Percentiles rank a stretch among this genome's conserved stretches.
These are phyloP conservation scores for Blastobotrys capitulatus DNA, from an alignment of 1,139 yeast species.

Conservation along the genomic window DNA sequence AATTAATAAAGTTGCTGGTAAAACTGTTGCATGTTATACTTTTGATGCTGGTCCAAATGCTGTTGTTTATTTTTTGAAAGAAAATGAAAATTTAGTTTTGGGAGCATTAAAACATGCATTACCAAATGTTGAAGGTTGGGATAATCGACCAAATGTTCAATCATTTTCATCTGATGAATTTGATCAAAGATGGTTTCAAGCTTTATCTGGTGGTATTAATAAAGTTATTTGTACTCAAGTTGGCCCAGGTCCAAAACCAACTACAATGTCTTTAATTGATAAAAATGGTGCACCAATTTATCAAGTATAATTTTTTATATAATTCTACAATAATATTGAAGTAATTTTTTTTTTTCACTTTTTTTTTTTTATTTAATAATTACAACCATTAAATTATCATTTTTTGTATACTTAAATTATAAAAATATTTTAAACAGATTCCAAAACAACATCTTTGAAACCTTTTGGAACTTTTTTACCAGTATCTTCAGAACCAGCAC, in stretches of 20 bases:
- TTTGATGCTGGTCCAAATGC: constrained; percentile 99
- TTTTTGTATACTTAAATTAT: too few species aligned
- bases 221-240: constrained; percentile 77
- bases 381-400: background rate
- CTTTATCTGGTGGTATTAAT: constrained; percentile 64
- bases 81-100: constrained; percentile 59
- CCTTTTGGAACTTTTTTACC: constrained; percentile 85
- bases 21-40: constrained; percentile 84
- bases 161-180: constrained; percentile 34
- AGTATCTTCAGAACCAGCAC: constrained; percentile 67
- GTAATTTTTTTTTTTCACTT: background rate
- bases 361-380: background rate
- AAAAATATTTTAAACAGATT: constrained; percentile 54
- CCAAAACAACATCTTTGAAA: constrained; percentile 90
- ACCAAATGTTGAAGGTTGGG: constrained; percentile 67
- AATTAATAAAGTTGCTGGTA: constrained; percentile 59
- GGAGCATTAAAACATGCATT: constrained; percentile 40
- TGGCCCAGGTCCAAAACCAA: constrained; percentile 68
- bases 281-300: constrained; percentile 11
- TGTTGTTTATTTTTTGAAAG: constrained; percentile 77
- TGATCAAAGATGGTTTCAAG: constrained; percentile 42
- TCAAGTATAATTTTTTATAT: background rate
- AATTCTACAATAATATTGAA: background rate
- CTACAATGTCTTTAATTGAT: constrained; percentile 15
- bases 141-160: constrained; percentile 33